Evolutionary conservation across 306 rosid genomes (phyloP), one percentile per base, ranked within the genome.

Genomic region (Vigna unguiculata): DNA sequence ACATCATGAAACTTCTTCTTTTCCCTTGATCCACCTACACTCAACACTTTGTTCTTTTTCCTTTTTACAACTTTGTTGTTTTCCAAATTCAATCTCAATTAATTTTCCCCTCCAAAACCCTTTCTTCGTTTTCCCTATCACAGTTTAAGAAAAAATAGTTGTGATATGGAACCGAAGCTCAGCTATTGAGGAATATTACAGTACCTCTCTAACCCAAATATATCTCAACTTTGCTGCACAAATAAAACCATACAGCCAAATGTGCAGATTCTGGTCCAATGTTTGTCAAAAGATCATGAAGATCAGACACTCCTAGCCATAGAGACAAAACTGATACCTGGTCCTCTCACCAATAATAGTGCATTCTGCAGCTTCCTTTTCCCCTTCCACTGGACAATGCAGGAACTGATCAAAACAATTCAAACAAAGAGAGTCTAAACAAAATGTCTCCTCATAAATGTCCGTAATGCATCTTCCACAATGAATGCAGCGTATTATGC

Each of bases 381-480:
- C 80, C 28, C 34, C 72, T 46, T 21, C 47, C 76, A 77, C 91
- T 20, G 76, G 78, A 74, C 72, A 52, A 28, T 61, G 61, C 38
- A 82, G 55, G 9, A 80, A 70, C 47, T 80, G 78, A 45, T 83
- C 52, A 76, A 41, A 81, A 85, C 97, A 91, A 77, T 78, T 81
- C 48, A 71, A 59, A 68, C 97, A 92, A 41, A 87, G 90, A 38
- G 76, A 69, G 22, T 92, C 96, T 80, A 92, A 69, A 79, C 88
- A 83, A 75, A 92, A 88, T 9, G 93, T 90, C 82, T 92, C 96
- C 82, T 88, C 93, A 79, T 83, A 92, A 21, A 66, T 77, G 71
- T 88, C 96, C 62, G 80, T 83, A 58, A 90, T 83, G 82, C 97
- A 92, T 72, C 85, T 75, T 21, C 97, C 96, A 79, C 97, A 92